Base-by-base conservation (phyloP, 305 asterid species). In the Euphrasia arctica region DNA sequence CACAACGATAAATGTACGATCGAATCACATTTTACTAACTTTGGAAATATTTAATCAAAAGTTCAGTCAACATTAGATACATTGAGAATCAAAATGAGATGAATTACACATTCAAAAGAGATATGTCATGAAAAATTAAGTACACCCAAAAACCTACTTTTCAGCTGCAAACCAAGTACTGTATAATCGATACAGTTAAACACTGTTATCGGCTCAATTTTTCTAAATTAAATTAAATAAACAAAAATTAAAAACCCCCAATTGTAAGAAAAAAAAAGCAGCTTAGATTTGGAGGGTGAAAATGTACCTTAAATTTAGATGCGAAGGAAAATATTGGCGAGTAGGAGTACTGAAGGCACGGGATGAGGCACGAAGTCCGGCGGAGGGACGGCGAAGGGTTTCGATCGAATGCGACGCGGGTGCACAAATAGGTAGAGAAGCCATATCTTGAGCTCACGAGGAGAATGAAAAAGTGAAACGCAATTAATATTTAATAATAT, bases 251-350 rank as follows among this genome's bases (percentile, higher is more conserved):
- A 4, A 51, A 51, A 4, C 18, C 10, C 55, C 5, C 39, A 34
- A 34, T 34, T 34, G 3, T 31, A 31, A 3, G 4, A 18, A 4
- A 4, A 4, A 48, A 50, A 50, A 8, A 50, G 5, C 49, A 29
- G 11, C 8, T 9, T 22, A 52, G 51, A 54, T 56, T 15, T 4
- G 55, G 34, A 42, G 64, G 63, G 10, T n/a, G 6, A 68, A 58
- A 41, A 64, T 57, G 65, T 69, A 78, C 87, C 82, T 76, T 36
- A 55, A 54, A 70, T 67, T 13, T 60, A 67, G 70, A 65, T 32
- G 70, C 62, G 58, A 14, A 31, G 11, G 49, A 2, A 22, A 52
- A 66, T 48, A 25, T 58, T 3, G 62, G 71, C 27, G 60, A 57
- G 5, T 54, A 43, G 63, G 70, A 62, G 58, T 29, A 36, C 25